Conservation (phyloP, 2,329 filamentous ascomycete species). For the Orbilia ellipsospora region DNA sequence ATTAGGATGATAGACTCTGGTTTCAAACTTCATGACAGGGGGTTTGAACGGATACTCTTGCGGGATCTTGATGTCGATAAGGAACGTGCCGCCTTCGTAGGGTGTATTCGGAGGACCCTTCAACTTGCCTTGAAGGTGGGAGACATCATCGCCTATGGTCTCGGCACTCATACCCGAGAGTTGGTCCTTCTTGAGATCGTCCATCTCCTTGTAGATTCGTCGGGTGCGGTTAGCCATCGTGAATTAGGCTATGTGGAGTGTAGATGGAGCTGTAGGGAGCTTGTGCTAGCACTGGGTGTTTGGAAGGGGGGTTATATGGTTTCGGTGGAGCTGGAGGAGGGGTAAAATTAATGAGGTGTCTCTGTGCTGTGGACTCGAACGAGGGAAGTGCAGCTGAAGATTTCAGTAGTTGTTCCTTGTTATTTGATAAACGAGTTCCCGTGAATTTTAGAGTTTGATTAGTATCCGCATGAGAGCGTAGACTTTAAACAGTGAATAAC, state of each 20-base stretch:
- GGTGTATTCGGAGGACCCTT: constrained; percentile 89
- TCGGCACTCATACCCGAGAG: constrained; percentile 80
- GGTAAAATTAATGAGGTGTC: too few species aligned
- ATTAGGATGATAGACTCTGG: constrained; percentile 97
- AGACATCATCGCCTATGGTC: constrained; percentile 75
- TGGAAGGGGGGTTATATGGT: too few species aligned
- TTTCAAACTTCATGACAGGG: constrained; percentile 89
- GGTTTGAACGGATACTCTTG: constrained; percentile 92
- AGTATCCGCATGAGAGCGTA: too few species aligned
- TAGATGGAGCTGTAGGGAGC: neutral
- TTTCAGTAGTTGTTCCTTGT: too few species aligned
- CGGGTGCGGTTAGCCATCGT: constrained; percentile 69
- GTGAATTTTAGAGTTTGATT: too few species aligned
- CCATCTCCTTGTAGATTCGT: constrained; percentile 79
- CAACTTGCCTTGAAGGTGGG: constrained; percentile 84
- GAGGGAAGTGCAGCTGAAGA: too few species aligned
- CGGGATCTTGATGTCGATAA: constrained; percentile 87
- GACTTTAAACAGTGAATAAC: too few species aligned
- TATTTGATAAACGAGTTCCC: too few species aligned
- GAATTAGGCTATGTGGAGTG: neutral
- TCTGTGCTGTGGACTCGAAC: too few species aligned
- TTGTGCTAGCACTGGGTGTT: too few species aligned
- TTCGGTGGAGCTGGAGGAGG: too few species aligned
- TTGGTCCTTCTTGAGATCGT: constrained; percentile 78
- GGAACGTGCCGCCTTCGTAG: constrained; percentile 85